These are phyloP conservation scores for Marsdenia floribunda DNA, from an alignment of 257 asterid genomes.

Conservation along the genomic window DNA sequence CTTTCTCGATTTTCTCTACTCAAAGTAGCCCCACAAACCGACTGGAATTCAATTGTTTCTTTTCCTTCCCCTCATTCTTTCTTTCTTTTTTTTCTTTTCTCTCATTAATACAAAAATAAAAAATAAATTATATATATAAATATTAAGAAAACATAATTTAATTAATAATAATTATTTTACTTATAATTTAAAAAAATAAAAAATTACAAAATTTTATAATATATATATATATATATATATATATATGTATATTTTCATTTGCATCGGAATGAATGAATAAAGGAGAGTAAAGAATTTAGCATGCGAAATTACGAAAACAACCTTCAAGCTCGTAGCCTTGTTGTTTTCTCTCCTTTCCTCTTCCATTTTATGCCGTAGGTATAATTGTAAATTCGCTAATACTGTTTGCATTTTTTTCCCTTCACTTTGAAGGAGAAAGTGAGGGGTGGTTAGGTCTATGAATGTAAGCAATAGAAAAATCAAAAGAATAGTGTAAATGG, in stretches of 20 bases:
- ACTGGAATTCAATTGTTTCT: conserved; percentile 13
- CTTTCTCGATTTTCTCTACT: conserved; percentile 6
- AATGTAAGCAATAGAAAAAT: not conserved
- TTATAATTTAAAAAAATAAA: too few relatives aligned
- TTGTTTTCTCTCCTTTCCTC: too few relatives aligned
- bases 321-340: not conserved
- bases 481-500: not conserved
- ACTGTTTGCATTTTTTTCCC: too few relatives aligned
- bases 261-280: not conserved
- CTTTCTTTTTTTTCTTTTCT: not conserved
- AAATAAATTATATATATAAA: too few relatives aligned
- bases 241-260: not conserved
- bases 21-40: conserved; percentile 11
- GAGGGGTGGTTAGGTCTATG: not conserved
- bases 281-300: not conserved
- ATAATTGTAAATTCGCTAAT: not conserved
- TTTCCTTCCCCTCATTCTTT: too few relatives aligned
- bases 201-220: too few relatives aligned
- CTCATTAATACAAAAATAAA: too few relatives aligned
- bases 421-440: not conserved
- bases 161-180: too few relatives aligned
- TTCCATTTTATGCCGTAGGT: not conserved
- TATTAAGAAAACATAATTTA: too few relatives aligned
- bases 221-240: too few relatives aligned
- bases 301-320: not conserved